Base-by-base conservation (phyloP, 2,329 filamentous ascomycete species). In the Monosporascus ibericus region DNA sequence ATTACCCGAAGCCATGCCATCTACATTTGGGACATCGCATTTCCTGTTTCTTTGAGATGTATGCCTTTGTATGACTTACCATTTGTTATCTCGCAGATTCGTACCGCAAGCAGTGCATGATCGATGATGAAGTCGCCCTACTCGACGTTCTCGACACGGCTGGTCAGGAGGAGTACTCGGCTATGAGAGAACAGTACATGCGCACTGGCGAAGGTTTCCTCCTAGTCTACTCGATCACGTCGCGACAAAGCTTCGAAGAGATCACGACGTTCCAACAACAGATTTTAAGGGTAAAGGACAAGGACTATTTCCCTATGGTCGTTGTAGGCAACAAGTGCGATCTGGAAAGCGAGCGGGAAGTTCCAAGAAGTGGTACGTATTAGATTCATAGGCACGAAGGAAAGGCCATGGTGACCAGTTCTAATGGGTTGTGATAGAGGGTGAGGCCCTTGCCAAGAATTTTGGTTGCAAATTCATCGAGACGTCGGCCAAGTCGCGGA, bases 121-220 rank as follows among this genome's bases (percentile, higher is more conserved):
- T 99, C 71, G 94, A 99, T 70, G 94, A 97, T 65, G 94, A 99
- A 75, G 91, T 96, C 62, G 94, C 94, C 49, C 83, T 99, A 55
- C 87, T 99, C 72, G 94, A 99, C 73, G 94, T 99, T 58, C 86
- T 97, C 70, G 94, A 99, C 74, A 99, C 94, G 51, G 94, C 94
- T 58, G 94, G 94, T 55, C 94, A 99, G 74, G 94, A 99, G 75
- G 94, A 99, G 77, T 99, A 97, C 79, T 96, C 92, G 52, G 94
- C 94, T 50, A 97, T 99, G 94, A 84, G 94, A 69, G 94, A 99
- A 78, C 94, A 97, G 76, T 99, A 97, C 81, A 99, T 99, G 92
- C 87, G 94, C 67, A 97, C 92, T 24, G 94, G 94, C 70, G 94
- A 99, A 75, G 94, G 94, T 50, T 99, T 99, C 75, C 77, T 99